Conservation (phyloP, 345 rosid species). For the Conringia planisiliqua region DNA sequence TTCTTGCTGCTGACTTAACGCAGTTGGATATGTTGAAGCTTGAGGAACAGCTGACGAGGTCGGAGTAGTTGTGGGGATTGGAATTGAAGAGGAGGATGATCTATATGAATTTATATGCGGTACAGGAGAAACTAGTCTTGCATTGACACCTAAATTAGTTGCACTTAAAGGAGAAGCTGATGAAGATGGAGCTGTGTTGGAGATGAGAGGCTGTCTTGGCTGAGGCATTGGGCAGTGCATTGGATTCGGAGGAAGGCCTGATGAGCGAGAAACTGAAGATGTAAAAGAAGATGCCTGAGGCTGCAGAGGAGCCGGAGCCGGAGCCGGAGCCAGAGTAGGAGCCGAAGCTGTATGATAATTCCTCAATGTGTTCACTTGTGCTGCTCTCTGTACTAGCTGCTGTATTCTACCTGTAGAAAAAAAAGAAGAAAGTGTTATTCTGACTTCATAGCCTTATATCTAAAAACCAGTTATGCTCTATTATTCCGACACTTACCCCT, state of each 20-base stretch:
- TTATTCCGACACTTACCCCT: slow-evolving; percentile 20
- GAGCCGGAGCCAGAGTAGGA: neutral
- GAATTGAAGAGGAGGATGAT: slow-evolving; percentile 5
- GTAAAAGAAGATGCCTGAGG: slow-evolving; percentile 1
- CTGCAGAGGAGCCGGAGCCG: slow-evolving; percentile 10
- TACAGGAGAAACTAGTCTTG: neutral
- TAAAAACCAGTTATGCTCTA: neutral
- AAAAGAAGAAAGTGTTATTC: neutral
- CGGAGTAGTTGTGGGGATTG: neutral
- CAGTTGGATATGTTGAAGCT: neutral
- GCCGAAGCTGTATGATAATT: neutral
- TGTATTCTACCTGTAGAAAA: slow-evolving; percentile 23
- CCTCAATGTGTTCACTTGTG: slow-evolving; percentile 17
- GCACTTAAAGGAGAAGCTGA: slow-evolving; percentile 16
- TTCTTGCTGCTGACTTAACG: neutral
- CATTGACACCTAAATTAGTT: slow-evolving; percentile 1
- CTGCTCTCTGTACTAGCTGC: slow-evolving; percentile 32
- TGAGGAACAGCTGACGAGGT: neutral
- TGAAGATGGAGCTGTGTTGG: slow-evolving; percentile 19
- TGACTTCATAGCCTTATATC: neutral
- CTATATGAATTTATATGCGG: slow-evolving; percentile 18
- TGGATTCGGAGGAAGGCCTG: slow-evolving; percentile 1
- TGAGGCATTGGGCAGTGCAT: slow-evolving; percentile 21
- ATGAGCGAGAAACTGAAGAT: slow-evolving; percentile 11
- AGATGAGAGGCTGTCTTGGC: slow-evolving; percentile 27